Conservation (phyloP, 257 asterid genomes). For the Plectranthus barbatus region DNA sequence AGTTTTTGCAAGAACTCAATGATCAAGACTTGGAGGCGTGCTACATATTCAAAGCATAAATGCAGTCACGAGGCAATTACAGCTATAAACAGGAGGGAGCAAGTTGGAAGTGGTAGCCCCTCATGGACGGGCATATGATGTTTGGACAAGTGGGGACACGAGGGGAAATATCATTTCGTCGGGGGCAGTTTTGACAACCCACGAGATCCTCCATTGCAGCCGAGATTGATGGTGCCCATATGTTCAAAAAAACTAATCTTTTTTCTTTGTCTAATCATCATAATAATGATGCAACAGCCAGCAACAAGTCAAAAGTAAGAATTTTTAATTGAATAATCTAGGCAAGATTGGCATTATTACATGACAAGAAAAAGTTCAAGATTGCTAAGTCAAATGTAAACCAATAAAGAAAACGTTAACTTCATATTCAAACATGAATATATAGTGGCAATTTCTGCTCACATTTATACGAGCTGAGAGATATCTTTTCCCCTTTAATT, state of each 20-base stretch:
- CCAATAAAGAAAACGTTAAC: too few species aligned
- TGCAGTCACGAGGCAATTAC: slow-evolving; percentile 33
- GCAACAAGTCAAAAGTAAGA: slow-evolving; percentile 1
- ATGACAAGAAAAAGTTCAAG: too few species aligned
- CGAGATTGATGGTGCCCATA: slow-evolving; percentile 44
- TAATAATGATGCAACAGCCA: not conserved
- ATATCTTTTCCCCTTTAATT: too few species aligned
- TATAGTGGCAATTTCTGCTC: too few species aligned
- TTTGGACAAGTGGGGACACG: slow-evolving; percentile 33
- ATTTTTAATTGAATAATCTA: not conserved
- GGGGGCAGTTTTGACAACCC: slow-evolving; percentile 28
- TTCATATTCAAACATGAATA: too few species aligned
- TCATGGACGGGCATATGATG: not conserved
- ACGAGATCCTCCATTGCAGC: slow-evolving; percentile 28
- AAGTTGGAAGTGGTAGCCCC: slow-evolving; percentile 3
- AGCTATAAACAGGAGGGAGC: slow-evolving; percentile 7
- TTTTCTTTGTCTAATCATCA: not conserved
- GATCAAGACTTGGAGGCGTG: slow-evolving; percentile 21
- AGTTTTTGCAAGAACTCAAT: slow-evolving; percentile 7
- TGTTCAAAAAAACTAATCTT: slow-evolving; percentile 5
- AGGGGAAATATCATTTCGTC: slow-evolving; percentile 10
- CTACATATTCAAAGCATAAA: slow-evolving; percentile 8
- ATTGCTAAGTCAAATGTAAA: not conserved
- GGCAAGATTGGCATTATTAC: too few species aligned
- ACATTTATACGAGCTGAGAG: too few species aligned